These are phyloP conservation scores for Cicer judaicum DNA, from an alignment of 306 rosid species.

Conservation along the genomic window DNA sequence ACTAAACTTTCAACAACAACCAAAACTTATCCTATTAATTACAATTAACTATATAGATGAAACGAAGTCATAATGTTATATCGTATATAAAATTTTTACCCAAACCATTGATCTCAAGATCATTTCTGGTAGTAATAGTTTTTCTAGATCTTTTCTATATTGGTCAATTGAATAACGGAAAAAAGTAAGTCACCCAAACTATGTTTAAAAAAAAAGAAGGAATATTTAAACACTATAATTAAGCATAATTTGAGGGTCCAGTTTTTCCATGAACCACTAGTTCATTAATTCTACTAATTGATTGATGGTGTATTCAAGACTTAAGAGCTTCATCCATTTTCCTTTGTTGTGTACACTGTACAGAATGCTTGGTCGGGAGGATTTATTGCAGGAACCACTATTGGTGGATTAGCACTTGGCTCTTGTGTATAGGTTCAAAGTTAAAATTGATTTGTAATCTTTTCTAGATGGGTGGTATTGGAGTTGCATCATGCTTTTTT, in stretches of 20 bases:
- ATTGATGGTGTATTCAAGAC: constrained; percentile 20
- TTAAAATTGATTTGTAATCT: constrained; percentile 20
- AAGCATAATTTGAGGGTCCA: constrained; percentile 41
- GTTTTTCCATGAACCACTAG: constrained; percentile 11
- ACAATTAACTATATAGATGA: no score
- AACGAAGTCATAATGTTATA: no score
- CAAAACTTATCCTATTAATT: no score
- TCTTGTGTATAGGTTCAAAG: constrained; percentile 38
- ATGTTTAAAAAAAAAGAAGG: not conserved
- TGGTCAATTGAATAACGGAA: not conserved
- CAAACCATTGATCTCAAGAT: no score
- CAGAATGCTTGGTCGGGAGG: constrained; percentile 98
- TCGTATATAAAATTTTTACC: no score
- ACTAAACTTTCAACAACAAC: no score
- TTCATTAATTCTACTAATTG: constrained; percentile 27
- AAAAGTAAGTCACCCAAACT: not conserved
- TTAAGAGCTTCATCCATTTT: constrained; percentile 36
- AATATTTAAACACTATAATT: not conserved
- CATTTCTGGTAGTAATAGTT: no score
- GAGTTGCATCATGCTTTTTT: constrained; percentile 42
- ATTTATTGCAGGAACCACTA: constrained; percentile 77
- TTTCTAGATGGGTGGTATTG: not conserved
- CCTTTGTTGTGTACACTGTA: constrained; percentile 45
- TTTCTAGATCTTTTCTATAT: no score
- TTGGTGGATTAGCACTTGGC: constrained; percentile 58